phyloP scores from a whole-genome alignment of 306 rosid genomes.

The Astragalus membranaceus region DNA sequence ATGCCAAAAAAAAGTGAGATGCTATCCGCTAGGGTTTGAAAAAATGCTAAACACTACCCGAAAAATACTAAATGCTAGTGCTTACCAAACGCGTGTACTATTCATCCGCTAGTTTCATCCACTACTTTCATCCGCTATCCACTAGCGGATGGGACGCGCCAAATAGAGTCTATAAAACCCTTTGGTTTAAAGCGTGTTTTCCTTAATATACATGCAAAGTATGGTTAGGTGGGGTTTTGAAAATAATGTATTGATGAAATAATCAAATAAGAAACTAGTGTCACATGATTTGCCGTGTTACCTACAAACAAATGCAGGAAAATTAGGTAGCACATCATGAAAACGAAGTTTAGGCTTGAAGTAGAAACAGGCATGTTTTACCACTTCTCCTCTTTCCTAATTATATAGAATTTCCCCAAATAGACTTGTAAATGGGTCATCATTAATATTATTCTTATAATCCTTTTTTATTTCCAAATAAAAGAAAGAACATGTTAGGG shows the following conservation, averaged over 20 bases:
- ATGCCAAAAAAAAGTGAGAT: no score
- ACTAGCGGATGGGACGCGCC: no score
- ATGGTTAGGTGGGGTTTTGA: no score
- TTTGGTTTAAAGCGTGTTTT: no score
- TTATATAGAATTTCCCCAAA: not conserved
- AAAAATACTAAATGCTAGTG: no score
- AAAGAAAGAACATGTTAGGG: not conserved
- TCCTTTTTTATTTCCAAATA: not conserved
- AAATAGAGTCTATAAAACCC: no score
- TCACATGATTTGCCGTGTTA: slow-evolving; percentile 39
- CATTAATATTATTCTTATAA: not conserved
- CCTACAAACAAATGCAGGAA: slow-evolving; percentile 40
- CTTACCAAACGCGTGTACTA: no score
- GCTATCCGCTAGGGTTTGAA: no score
- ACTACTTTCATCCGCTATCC: no score
- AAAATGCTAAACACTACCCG: no score
- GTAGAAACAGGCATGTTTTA: slow-evolving; percentile 15
- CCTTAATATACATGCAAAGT: no score
- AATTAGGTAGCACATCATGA: slow-evolving; percentile 18
- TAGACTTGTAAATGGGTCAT: not conserved
- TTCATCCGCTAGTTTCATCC: no score
- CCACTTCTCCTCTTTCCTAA: not conserved
- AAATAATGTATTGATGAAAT: not conserved
- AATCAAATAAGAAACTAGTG: slow-evolving; percentile 2
- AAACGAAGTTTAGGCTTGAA: slow-evolving; percentile 35